Base-by-base conservation (phyloP, 441 rosid species). In the Mallotus japonicus region DNA sequence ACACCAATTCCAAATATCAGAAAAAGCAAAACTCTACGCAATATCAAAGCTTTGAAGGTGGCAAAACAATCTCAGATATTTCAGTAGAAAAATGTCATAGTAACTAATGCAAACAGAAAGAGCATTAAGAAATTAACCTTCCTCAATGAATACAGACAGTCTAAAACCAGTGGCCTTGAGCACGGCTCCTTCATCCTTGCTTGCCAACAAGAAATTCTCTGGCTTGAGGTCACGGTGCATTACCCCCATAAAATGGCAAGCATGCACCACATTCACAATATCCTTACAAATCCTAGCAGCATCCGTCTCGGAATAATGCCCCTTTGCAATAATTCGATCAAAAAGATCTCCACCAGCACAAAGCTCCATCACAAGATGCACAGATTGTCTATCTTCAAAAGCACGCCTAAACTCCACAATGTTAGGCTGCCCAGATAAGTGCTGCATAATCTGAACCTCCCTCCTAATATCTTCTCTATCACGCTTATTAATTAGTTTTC, bases 301-400 rank as follows among this genome's bases (percentile, higher is more conserved):
- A 67, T 94, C 99, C 70, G 86, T 86, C 87, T 95, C 99, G 1
- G 94, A 82, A 70, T 92, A 95, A 76, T 92, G 96, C 40, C 97
- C 97, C 46, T 85, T 79, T 51, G 90, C 92, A 59, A 84, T 86
- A 44, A 92, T 95, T 78, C 90, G 77, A 78, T 92, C 99, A 76
- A 95, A 95, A 40, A 95, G 92, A 86, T 95, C 99, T 8, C 99
- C 97, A 1, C 99, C 99, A 73, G 95, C 96, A 24, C 99, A 94
- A 73, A 94, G 90, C 84, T 95, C 99, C 99, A 95, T 95, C 46
- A 92, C 96, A 50, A 95, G 85, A 82, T 95, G 98, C 71, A 92
- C 95, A 64, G 93, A 87, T 72, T 87, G 90, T 78, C 87, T 85
- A 64, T 92, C 99, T 83, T 92, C 99, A 80, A 81, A 91, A 71